Percentiles rank a stretch among this genome's conserved stretches.
These are phyloP conservation scores for Neurospora hispaniola DNA, from an alignment of 495 filamentous ascomycete genomes.

Conservation along the genomic window DNA sequence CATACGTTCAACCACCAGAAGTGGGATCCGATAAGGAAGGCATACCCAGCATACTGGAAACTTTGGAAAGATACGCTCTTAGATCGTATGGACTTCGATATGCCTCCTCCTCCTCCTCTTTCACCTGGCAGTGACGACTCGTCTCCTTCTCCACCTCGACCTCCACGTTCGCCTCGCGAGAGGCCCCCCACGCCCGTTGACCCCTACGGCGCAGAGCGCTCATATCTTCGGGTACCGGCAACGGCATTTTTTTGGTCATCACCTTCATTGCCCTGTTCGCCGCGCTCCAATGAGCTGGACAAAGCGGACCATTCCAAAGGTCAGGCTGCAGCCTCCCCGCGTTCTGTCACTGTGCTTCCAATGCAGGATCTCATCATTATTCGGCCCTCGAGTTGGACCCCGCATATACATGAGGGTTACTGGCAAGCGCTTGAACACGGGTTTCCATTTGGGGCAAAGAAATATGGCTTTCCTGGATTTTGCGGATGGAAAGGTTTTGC, in stretches of 20 bases:
- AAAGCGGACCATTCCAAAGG: background rate
- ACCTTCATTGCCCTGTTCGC: background rate
- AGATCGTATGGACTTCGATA: no score
- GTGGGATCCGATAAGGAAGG: background rate
- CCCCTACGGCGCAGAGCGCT: background rate
- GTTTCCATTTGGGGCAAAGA: background rate
- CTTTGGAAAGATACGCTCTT: background rate
- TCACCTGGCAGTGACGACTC: background rate
- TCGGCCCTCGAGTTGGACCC: background rate
- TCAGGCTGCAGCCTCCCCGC: background rate
- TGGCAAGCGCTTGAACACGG: background rate
- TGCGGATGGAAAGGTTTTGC: background rate
- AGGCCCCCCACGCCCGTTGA: background rate
- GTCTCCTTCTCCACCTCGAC: background rate
- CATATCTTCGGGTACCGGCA: background rate
- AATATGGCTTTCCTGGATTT: background rate
- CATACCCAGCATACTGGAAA: background rate
- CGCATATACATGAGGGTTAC: background rate
- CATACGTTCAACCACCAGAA: background rate
- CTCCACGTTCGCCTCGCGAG: background rate
- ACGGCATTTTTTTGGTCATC: background rate
- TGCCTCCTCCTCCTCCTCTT: background rate
- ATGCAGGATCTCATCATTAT: background rate
- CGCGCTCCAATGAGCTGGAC: background rate
- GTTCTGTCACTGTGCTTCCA: background rate